phyloP scores from a whole-genome alignment of 1,139 yeast species.

The Blastobotrys aristatus region DNA sequence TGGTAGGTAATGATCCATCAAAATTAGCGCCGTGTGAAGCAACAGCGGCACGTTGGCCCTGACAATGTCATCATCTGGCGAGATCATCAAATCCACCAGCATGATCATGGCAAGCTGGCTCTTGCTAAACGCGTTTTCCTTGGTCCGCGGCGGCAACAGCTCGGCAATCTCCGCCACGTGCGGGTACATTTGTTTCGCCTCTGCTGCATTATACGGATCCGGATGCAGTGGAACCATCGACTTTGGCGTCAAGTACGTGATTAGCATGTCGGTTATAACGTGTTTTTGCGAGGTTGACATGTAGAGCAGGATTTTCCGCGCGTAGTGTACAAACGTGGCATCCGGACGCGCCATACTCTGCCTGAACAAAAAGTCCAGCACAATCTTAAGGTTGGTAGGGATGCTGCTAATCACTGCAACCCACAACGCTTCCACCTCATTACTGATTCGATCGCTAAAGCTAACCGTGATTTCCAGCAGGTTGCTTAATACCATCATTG shows the following conservation, averaged over 20 bases:
- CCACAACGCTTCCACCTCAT: slow-evolving; percentile 94
- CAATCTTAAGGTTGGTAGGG: slow-evolving; percentile 64
- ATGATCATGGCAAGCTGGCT: slow-evolving; percentile 86
- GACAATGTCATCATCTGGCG: slow-evolving; percentile 34
- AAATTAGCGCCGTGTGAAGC: slow-evolving; percentile 72
- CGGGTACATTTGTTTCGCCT: slow-evolving; percentile 44
- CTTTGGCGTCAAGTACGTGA: slow-evolving; percentile 71
- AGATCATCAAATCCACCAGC: slow-evolving; percentile 69
- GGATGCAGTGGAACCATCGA: slow-evolving; percentile 74
- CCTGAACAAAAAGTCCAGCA: slow-evolving; percentile 63
- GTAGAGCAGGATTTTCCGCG: slow-evolving; percentile 77
- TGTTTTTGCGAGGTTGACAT: slow-evolving; percentile 57
- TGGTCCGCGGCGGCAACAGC: slow-evolving; percentile 53
- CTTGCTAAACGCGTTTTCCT: slow-evolving; percentile 74
- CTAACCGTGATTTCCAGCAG: slow-evolving; percentile 79
- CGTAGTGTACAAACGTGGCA: slow-evolving; percentile 67
- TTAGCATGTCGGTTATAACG: slow-evolving; percentile 56
- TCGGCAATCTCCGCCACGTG: slow-evolving; percentile 69
- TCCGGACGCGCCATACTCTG: slow-evolving; percentile 69
- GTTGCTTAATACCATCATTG: slow-evolving; percentile 70
- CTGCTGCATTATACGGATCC: slow-evolving; percentile 31
- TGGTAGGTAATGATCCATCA: slow-evolving; percentile 81
- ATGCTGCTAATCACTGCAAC: slow-evolving; percentile 75
- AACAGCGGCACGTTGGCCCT: slow-evolving; percentile 58
- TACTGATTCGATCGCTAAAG: slow-evolving; percentile 66